Evolutionary conservation across 257 asterid species (phyloP), one percentile per base, ranked within the genome.

Genomic region (Craterostigma plantagineum): DNA sequence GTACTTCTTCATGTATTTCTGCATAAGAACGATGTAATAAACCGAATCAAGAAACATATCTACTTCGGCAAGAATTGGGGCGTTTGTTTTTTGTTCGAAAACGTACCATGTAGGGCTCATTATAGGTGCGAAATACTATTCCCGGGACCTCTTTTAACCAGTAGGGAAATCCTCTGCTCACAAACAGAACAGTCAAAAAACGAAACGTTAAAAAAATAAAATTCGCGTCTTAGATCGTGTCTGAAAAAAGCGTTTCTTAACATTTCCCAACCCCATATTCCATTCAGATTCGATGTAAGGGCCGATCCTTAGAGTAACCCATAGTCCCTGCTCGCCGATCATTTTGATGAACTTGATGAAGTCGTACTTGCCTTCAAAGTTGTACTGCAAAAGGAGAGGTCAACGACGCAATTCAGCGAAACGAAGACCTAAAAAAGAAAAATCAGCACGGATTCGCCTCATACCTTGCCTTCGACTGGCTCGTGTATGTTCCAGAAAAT

Each of bases 261-360:
- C 8, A 10, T 36, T 12, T 36, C 3, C 14, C 40, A 8, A 36
- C 96, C 96, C 96, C 17, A 64, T 23, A 63, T 74, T 86, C 98
- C 98, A 82, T 72, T 90, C 98, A 7, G 94, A 91, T 61, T 90
- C 98, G 13, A 90, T 71, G 55, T 68, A 83, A 45, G 98, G 98
- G 35, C 98, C 98, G 50, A 90, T 55, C 39, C 98, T 61, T 39
- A 90, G 98, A 4, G 86, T 82, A 0, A 75, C 98, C 67, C 77
- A 82, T 71, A 90, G 9, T 3, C 81, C 98, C 33, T 48, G 53
- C 8, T 76, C 86, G 11, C 63, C 79, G 7, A 87, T 50, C 67
- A 69, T 7, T 43, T 58, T 81, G 46, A 87, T 50, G 77, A 69
- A 87, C 33, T 58, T 87, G 27, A 87, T 46, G 14, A 87, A 23